Evolutionary conservation across 768 basidiomycete genomes (phyloP).

Genomic region (Lactifluus echinatus): DNA sequence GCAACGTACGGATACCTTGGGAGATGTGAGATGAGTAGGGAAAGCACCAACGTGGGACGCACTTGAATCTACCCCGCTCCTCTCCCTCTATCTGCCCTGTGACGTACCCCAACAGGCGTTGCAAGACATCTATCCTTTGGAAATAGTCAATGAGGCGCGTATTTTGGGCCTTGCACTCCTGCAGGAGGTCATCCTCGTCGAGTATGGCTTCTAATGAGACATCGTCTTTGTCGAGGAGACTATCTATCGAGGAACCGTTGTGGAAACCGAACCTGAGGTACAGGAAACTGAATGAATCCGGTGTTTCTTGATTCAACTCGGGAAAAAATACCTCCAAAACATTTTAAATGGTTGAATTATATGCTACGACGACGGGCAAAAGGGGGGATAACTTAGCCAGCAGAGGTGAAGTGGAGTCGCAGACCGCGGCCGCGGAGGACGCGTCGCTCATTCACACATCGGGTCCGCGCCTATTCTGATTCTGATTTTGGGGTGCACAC

Average conservation of each 20-base stretch:
- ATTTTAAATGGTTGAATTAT: conserved; percentile 3
- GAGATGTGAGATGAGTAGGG: conserved; percentile 6
- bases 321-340: conserved; percentile 20
- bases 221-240: conserved; percentile 83
- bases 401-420: neutral
- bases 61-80: conserved; percentile 77
- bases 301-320: neutral
- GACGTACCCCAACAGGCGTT: conserved; percentile 75
- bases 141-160: conserved; percentile 84
- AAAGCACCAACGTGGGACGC: conserved; percentile 28
- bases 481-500: neutral
- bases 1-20: conserved; percentile 87
- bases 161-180: conserved; percentile 94
- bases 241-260: conserved; percentile 84
- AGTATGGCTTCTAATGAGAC: conserved; percentile 84
- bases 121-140: conserved; percentile 69
- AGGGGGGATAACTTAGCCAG: neutral
- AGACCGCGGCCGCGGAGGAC: neutral
- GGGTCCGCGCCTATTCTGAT: neutral
- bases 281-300: neutral
- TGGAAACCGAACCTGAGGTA: conserved; percentile 75
- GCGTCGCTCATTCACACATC: neutral
- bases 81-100: conserved; percentile 79
- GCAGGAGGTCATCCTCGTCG: conserved; percentile 87
- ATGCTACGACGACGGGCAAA: neutral